These are phyloP conservation scores for Aspergillus sp. DNA, from an alignment of 2,329 filamentous ascomycete genomes.

Conservation along the genomic window DNA sequence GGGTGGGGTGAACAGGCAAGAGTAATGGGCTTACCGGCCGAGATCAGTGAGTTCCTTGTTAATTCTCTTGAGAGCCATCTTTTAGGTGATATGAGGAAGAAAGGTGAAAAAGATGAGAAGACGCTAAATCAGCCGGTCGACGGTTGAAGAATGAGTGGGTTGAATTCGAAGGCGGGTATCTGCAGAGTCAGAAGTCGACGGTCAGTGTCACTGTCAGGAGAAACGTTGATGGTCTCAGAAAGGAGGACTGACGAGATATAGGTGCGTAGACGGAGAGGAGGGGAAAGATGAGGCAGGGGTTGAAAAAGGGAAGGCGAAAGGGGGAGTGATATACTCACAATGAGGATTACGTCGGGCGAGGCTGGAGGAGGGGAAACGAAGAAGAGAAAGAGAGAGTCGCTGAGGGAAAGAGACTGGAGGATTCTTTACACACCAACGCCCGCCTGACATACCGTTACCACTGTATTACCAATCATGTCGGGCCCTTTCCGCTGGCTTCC, in stretches of 20 bases:
- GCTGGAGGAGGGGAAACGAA: conserved; percentile 29
- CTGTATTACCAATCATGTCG: background rate
- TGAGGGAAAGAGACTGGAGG: background rate
- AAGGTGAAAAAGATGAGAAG: conserved; percentile 17
- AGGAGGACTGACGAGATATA: background rate
- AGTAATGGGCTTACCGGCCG: conserved; percentile 49
- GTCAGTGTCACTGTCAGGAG: conserved; percentile 11
- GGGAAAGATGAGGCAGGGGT: background rate
- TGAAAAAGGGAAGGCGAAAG: conserved; percentile 17
- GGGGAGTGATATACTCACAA: conserved; percentile 17
- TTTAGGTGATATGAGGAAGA: conserved; percentile 28
- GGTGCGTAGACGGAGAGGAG: conserved; percentile 8
- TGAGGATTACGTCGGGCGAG: conserved; percentile 40
- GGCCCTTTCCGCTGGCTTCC: background rate
- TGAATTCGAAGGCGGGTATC: conserved; percentile 23
- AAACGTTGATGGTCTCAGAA: background rate
- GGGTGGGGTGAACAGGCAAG: conserved; percentile 23
- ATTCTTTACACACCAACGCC: background rate
- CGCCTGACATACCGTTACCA: background rate
- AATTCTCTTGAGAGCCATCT: conserved; percentile 58
- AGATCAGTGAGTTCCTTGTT: conserved; percentile 60
- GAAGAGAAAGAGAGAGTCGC: conserved; percentile 31
- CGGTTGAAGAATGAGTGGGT: conserved; percentile 17
- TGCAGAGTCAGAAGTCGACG: conserved; percentile 19
- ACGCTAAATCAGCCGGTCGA: conserved; percentile 14